Evolutionary conservation across 2,329 filamentous ascomycete species (phyloP).

Genomic region (Colletotrichum kahawae): DNA sequence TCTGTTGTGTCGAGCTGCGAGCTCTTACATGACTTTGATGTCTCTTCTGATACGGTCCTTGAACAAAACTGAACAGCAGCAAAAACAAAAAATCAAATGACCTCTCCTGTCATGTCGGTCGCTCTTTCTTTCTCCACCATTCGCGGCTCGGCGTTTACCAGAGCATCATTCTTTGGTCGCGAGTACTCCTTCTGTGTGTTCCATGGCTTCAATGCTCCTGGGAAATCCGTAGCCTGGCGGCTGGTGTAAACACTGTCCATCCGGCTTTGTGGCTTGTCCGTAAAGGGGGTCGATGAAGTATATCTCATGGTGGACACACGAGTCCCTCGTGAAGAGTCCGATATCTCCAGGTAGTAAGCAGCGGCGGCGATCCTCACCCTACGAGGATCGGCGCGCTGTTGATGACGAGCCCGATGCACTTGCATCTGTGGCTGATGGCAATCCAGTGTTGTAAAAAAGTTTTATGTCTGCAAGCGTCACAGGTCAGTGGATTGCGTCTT

Average conservation of each 20-base stretch:
- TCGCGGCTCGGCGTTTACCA: conserved; percentile 16
- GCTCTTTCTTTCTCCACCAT: not conserved
- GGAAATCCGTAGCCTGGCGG: not conserved
- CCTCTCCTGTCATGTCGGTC: not conserved
- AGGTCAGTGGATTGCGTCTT: not conserved
- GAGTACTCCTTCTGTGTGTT: not conserved
- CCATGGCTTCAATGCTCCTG: conserved; percentile 6
- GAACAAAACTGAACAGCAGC: not conserved
- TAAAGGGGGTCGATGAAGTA: not conserved
- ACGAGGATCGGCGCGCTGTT: not conserved
- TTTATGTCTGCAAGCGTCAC: not conserved
- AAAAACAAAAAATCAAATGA: not conserved
- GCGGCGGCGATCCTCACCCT: not conserved
- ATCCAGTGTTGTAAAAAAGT: not conserved
- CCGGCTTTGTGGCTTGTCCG: conserved; percentile 1
- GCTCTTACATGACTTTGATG: not conserved
- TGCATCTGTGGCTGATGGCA: conserved; percentile 3
- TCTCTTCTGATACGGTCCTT: not conserved
- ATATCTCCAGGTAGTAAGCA: not conserved
- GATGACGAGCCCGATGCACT: conserved; percentile 5
- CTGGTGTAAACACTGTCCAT: not conserved
- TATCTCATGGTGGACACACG: conserved; percentile 3
- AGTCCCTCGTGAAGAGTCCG: not conserved
- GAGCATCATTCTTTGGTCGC: not conserved
- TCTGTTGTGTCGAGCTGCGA: conserved; percentile 3